A percentile compares a stretch with the other conserved stretches of the same genome.
phyloP scores from a whole-genome alignment of 345 rosid genomes.

The Acer campestre region DNA sequence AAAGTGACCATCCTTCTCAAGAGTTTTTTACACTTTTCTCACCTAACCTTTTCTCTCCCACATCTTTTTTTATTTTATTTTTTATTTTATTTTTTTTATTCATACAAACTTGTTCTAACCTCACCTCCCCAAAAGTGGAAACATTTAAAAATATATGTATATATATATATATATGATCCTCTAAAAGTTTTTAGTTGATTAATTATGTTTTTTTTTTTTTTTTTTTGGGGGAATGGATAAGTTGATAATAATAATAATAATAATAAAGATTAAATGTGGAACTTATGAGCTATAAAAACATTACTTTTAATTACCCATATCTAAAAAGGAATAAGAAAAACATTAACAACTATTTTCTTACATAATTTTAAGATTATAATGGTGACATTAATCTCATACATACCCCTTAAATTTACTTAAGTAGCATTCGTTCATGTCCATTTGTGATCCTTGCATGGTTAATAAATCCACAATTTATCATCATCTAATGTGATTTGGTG shows the following conservation, averaged over 20 bases:
- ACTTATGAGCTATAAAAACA: too few species aligned
- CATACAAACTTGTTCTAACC: not conserved
- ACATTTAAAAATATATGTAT: not conserved
- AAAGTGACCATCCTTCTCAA: not conserved
- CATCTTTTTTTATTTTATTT: not conserved
- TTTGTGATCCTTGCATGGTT: not conserved
- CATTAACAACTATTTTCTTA: not conserved
- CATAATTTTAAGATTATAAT: not conserved
- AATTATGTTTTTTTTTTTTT: too few species aligned
- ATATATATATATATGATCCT: not conserved
- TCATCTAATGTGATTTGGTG: too few species aligned
- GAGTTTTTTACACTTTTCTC: not conserved
- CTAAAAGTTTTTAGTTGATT: not conserved
- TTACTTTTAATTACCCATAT: not conserved
- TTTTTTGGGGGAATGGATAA: not conserved
- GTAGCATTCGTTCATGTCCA: too few species aligned
- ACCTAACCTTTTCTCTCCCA: not conserved
- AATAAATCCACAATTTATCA: too few species aligned
- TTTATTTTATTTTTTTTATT: not conserved
- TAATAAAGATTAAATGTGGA: not conserved
- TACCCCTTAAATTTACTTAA: too few species aligned
- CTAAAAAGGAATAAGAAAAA: not conserved
- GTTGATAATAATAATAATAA: not conserved
- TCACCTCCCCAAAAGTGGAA: not conserved
- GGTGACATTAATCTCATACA: too few species aligned